Evolutionary conservation across 495 filamentous ascomycete species (phyloP), one percentile per base, ranked within the genome.

Genomic region (Friedmanniomyces endolithicus): DNA sequence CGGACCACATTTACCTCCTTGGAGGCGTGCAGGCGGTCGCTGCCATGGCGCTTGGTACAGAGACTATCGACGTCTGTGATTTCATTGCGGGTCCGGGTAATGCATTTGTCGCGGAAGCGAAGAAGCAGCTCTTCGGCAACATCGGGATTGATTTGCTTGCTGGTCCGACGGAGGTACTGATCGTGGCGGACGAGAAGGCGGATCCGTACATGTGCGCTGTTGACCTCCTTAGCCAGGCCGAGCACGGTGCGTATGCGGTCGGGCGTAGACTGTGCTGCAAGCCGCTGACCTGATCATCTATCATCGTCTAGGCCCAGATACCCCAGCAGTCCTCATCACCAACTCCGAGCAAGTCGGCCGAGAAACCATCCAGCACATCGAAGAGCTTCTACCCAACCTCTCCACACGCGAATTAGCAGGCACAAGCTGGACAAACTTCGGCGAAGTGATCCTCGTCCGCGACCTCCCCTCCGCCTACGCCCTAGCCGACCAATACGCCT

Each of bases 41-140:
- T 2, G 81, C 80, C 24, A 82, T 85, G 78, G 81, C 81, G 3
- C 71, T 84, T 52, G 82, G 82, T n/a, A 84, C 82, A 0, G 71
- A 82, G 58, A 79, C 75, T 0, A 73, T 78, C 39, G 64, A 57
- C 39, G 74, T 74, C 45, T 70, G 74, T 4, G 72, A 78, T 52
- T 78, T 79, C 65, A 68, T 78, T 29, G 75, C 75, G 4, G 76
- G 76, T 0, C 76, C 75, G 0, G 76, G 75, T 6, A 78, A 79
- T 51, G 68, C 75, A 11, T 78, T 75, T 55, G 75, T 79, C 7
- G 76, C 75, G 2, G 75, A 79, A 44, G 75, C 70, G 8, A 78
- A 78, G 59, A 70, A 73, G 2, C 76, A 78, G 58, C 66, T 77
- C 0, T 77, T 77, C 58, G 75, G 75, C 8, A 72, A 72, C 34